phyloP scores from a whole-genome alignment of 371 early-diverging fungal genomes.

The Mucor piriformis region DNA sequence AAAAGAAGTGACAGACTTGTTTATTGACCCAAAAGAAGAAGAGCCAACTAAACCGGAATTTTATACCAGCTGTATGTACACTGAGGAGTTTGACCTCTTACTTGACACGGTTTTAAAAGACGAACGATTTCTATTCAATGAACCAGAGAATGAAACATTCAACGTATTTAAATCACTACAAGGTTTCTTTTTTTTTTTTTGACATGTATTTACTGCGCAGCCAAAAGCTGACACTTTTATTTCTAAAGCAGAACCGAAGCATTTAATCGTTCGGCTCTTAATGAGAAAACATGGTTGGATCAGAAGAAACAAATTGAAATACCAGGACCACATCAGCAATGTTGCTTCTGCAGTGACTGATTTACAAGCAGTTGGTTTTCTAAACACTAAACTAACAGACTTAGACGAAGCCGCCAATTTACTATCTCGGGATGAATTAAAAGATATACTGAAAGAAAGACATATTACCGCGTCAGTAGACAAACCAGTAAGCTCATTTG shows the following conservation, averaged over 20 bases:
- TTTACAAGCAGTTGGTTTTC: conserved; percentile 14
- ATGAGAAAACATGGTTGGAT: conserved; percentile 64
- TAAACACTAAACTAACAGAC: conserved; percentile 7
- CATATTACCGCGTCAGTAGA: neutral
- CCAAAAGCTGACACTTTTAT: too few species aligned
- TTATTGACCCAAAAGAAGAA: neutral
- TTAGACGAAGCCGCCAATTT: conserved; percentile 37
- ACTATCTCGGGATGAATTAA: conserved; percentile 37
- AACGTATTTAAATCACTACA: conserved; percentile 41
- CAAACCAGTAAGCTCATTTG: conserved; percentile 1
- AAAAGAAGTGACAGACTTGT: neutral
- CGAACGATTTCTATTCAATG: conserved; percentile 57
- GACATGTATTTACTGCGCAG: neutral
- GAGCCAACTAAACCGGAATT: neutral
- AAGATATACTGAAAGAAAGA: conserved; percentile 11
- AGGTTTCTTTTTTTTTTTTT: conserved; percentile 27
- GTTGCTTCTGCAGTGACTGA: conserved; percentile 19
- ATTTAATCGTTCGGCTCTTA: conserved; percentile 67
- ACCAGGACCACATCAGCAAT: conserved; percentile 31
- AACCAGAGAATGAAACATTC: conserved; percentile 47
- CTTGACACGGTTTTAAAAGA: conserved; percentile 56
- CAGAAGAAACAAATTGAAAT: conserved; percentile 43
- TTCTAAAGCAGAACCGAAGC: conserved; percentile 48
- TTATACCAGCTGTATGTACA: conserved; percentile 49
- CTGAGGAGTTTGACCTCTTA: conserved; percentile 59